These are phyloP conservation scores for Linanthus parryae DNA, from an alignment of 148 eudicot genomes.

Conservation along the genomic window DNA sequence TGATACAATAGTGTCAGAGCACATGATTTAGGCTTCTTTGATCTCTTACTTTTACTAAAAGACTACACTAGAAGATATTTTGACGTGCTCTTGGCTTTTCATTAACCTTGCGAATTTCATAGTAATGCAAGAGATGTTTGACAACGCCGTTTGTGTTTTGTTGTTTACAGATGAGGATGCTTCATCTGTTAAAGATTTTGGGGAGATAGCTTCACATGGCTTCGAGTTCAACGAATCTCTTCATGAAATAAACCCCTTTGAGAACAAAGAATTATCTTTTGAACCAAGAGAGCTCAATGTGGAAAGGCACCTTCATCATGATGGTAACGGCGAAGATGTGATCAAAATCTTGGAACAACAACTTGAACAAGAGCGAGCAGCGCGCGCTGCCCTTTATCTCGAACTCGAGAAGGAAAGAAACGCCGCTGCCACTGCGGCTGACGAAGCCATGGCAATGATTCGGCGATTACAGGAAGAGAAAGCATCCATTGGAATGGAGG, in stretches of 20 bases:
- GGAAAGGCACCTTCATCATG: conserved; percentile 17
- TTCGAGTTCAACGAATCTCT: conserved; percentile 19
- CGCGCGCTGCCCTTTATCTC: conserved; percentile 54
- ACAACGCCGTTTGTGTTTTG: too few relatives aligned
- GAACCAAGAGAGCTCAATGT: conserved; percentile 20
- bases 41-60: too few relatives aligned
- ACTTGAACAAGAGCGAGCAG: conserved; percentile 62
- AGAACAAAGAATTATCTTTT: conserved; percentile 13
- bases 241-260: conserved; percentile 23
- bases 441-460: conserved; percentile 99
- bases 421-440: conserved; percentile 93
- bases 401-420: conserved; percentile 92
- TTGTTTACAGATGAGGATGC: too few relatives aligned
- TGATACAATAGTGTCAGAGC: too few relatives aligned
- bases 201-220: conserved; percentile 24
- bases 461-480: conserved; percentile 85
- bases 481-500: conserved; percentile 87
- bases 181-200: conserved; percentile 9
- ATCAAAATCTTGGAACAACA: conserved; percentile 52
- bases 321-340: conserved; percentile 28
- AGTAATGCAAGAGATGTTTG: too few relatives aligned
- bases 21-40: too few relatives aligned
- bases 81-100: too few relatives aligned
- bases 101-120: too few relatives aligned
- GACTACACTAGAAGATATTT: too few relatives aligned